A percentile compares a stretch with the other conserved stretches of the same genome.
Conservation (phyloP, 2,329 filamentous ascomycete genomes). For the Aspergillus fructus region DNA sequence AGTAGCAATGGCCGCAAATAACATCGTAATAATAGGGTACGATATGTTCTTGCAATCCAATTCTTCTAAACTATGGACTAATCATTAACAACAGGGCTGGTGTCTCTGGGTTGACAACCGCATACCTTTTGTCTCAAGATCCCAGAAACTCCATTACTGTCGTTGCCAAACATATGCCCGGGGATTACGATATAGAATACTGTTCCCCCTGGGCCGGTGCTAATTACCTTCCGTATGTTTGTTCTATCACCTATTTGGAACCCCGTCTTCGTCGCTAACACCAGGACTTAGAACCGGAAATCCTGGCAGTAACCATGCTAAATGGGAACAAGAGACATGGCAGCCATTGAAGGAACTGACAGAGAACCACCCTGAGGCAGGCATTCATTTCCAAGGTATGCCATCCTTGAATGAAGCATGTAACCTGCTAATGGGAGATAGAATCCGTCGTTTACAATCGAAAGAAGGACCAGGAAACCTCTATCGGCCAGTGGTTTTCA, state of each 20-base stretch:
- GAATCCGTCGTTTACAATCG: slow-evolving; percentile 59
- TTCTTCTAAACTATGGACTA: background rate
- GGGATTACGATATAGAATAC: slow-evolving; percentile 89
- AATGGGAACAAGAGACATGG: slow-evolving; percentile 66
- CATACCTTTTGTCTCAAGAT: slow-evolving; percentile 60
- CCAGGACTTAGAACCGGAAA: slow-evolving; percentile 36
- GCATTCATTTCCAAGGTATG: slow-evolving; percentile 73
- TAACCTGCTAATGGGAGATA: slow-evolving; percentile 20
- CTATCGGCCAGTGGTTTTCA: slow-evolving; percentile 61
- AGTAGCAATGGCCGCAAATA: slow-evolving; percentile 32
- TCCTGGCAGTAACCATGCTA: slow-evolving; percentile 37
- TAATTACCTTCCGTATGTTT: slow-evolving; percentile 69
- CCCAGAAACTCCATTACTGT: slow-evolving; percentile 63
- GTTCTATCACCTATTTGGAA: background rate
- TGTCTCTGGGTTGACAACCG: slow-evolving; percentile 65
- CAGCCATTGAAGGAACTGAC: slow-evolving; percentile 60
- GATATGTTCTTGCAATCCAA: slow-evolving; percentile 2
- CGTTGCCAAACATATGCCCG: slow-evolving; percentile 85
- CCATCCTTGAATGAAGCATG: background rate
- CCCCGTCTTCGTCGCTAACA: background rate
- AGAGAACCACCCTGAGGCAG: slow-evolving; percentile 69
- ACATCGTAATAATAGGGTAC: slow-evolving; percentile 43
- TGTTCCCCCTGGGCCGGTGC: slow-evolving; percentile 87
- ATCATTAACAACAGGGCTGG: slow-evolving; percentile 52
- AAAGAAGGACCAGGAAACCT: slow-evolving; percentile 60